Base-by-base conservation (phyloP, 768 basidiomycete species). In the Suillus decipiens region DNA sequence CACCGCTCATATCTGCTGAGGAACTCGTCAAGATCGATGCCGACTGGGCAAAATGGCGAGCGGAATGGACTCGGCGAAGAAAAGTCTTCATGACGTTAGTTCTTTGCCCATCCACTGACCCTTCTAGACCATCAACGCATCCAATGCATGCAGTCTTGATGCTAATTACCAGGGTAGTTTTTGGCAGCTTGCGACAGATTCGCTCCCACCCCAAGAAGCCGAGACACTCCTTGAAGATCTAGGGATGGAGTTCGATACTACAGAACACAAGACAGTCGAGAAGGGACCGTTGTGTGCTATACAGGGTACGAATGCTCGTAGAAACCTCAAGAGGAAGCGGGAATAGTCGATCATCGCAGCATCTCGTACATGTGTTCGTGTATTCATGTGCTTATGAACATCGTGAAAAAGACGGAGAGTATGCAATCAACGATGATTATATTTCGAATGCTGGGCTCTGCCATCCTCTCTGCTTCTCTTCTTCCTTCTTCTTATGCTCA, bases 11-110 rank as follows among this genome's bases (percentile, higher is more conserved):
- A 36, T 90, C 90, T 19, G 78, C 85, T 9, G 86, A 87, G 66
- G 92, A 95, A 57, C 80, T 92, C 19, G 84, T 82, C 17, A 77
- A 80, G 63, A 78, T 95, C 59, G 88, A 95, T 63, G 72, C 75
- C 1, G 90, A 95, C 37, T 95, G 93, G 90, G 76, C 69, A 7
- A 86, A 83, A 70, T 96, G 93, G 93, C 80, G 89, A 64, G 80
- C 82, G 4, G 89, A 95, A 77, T 96, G 95, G 95, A 74, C 85
- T 39, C 81, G 83, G 28, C 81, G 95, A 61, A 85, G 83, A 71
- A 95, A 91, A 72, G 77, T 89, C 3, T 96, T 93, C 54, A 73
- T 31, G 31, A 68, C 73, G 73, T 74, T 43, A 70, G 74, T 74
- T 42, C 12, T 64, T 63, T 61, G 59, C 51, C 45, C 8, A n/a